These are phyloP conservation scores for Suhomyces coccinellae DNA, from an alignment of 1,139 yeast genomes.

Conservation along the genomic window DNA sequence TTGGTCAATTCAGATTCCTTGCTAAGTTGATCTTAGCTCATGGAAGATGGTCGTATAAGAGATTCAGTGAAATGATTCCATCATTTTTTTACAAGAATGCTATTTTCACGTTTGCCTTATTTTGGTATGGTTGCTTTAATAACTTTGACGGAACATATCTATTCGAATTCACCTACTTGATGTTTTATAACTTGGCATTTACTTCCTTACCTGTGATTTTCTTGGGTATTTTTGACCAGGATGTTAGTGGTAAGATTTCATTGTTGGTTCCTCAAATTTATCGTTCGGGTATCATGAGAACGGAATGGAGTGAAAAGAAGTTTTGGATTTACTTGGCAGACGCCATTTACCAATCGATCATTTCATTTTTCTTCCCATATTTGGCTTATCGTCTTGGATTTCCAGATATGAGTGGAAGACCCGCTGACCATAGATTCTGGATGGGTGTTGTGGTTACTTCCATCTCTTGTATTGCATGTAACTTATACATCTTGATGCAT, in stretches of 20 bases:
- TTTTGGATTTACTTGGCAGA: slow-evolving; percentile 85
- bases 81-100: slow-evolving; percentile 90
- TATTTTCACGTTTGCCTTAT: slow-evolving; percentile 80
- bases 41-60: slow-evolving; percentile 94
- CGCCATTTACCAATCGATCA: slow-evolving; percentile 83
- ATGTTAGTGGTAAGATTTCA: slow-evolving; percentile 79
- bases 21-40: slow-evolving; percentile 80
- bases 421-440: slow-evolving; percentile 80
- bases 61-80: slow-evolving; percentile 93
- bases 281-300: slow-evolving; percentile 76
- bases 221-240: slow-evolving; percentile 91
- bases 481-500: slow-evolving; percentile 73
- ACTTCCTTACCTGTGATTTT: slow-evolving; percentile 92
- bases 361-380: slow-evolving; percentile 87
- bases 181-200: slow-evolving; percentile 91
- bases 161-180: slow-evolving; percentile 88
- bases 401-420: slow-evolving; percentile 61
- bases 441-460: slow-evolving; percentile 81
- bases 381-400: slow-evolving; percentile 59
- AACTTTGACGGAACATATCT: slow-evolving; percentile 90
- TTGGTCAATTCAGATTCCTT: slow-evolving; percentile 89
- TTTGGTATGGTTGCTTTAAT: slow-evolving; percentile 88
- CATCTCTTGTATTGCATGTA: slow-evolving; percentile 78
- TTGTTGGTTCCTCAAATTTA: slow-evolving; percentile 89
- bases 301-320: slow-evolving; percentile 77